Conservation (phyloP, 148 eudicot species). For the Silene uniflora region DNA sequence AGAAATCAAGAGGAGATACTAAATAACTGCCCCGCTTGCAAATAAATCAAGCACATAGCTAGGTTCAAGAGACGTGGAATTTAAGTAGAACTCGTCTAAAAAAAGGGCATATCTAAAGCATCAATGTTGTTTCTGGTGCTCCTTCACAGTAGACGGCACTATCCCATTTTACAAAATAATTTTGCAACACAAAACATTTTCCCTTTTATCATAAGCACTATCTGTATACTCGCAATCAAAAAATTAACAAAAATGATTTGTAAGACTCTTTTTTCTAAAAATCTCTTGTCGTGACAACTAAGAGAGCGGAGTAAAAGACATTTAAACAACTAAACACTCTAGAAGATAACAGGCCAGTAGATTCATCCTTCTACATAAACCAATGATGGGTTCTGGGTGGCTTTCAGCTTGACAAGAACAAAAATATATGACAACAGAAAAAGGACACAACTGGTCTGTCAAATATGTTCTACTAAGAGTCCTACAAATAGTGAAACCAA, state of each 20-base stretch:
- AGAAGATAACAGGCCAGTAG: neutral
- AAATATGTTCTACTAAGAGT: no score
- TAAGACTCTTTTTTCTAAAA: no score
- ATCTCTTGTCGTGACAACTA: no score
- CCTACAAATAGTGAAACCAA: no score
- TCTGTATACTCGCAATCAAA: neutral
- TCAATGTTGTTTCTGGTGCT: neutral
- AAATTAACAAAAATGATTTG: neutral
- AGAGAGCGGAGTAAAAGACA: neutral
- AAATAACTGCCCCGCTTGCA: neutral
- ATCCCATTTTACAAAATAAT: neutral
- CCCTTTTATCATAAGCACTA: neutral
- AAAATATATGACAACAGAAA: neutral
- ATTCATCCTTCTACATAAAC: neutral
- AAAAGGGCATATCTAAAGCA: neutral
- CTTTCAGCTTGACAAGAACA: neutral
- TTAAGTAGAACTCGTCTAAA: neutral
- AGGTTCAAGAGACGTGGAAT: neutral
- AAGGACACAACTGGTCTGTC: neutral
- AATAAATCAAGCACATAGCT: neutral
- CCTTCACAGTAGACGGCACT: neutral
- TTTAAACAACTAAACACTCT: neutral
- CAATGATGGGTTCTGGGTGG: neutral
- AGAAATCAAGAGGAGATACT: no score
- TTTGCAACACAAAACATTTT: neutral